Conservation (phyloP, 2,329 filamentous ascomycete species). For the Thelonectria olida region DNA sequence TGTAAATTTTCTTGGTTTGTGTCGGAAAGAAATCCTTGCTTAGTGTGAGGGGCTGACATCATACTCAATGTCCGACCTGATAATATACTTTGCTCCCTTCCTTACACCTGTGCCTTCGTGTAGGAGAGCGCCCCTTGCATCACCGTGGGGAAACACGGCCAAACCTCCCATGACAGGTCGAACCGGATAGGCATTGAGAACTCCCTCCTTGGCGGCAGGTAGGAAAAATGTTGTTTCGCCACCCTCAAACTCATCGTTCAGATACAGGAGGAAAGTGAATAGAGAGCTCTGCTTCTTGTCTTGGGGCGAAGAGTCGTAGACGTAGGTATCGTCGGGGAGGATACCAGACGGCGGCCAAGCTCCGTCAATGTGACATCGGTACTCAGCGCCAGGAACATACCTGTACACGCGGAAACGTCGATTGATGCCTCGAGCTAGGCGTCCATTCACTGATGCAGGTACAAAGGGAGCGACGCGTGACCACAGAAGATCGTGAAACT, state of each 20-base stretch:
- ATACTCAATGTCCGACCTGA: constrained; percentile 76
- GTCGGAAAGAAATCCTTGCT: not conserved
- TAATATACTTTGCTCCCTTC: constrained; percentile 74
- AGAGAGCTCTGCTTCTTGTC: constrained; percentile 70
- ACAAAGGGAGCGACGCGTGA: constrained; percentile 66
- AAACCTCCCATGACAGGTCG: constrained; percentile 75
- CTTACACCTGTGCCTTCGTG: constrained; percentile 77
- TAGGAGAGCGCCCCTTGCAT: constrained; percentile 69
- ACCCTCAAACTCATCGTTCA: constrained; percentile 77
- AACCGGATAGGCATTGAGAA: constrained; percentile 74
- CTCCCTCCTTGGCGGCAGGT: constrained; percentile 70
- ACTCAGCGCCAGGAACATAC: constrained; percentile 78
- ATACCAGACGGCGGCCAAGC: constrained; percentile 79
- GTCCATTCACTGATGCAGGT: constrained; percentile 63
- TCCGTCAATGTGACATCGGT: constrained; percentile 75
- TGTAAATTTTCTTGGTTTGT: not conserved
- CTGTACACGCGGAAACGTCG: constrained; percentile 76
- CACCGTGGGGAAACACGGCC: constrained; percentile 76
- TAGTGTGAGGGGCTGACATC: constrained; percentile 58
- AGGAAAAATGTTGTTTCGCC: constrained; percentile 78
- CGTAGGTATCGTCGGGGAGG: constrained; percentile 63
- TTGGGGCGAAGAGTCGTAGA: constrained; percentile 72
- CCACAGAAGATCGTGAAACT: constrained; percentile 73
- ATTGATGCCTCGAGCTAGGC: constrained; percentile 70
- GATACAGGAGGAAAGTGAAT: constrained; percentile 75